Conservation (phyloP, 2,329 filamentous ascomycete genomes). For the Dactylellina cionopaga region DNA sequence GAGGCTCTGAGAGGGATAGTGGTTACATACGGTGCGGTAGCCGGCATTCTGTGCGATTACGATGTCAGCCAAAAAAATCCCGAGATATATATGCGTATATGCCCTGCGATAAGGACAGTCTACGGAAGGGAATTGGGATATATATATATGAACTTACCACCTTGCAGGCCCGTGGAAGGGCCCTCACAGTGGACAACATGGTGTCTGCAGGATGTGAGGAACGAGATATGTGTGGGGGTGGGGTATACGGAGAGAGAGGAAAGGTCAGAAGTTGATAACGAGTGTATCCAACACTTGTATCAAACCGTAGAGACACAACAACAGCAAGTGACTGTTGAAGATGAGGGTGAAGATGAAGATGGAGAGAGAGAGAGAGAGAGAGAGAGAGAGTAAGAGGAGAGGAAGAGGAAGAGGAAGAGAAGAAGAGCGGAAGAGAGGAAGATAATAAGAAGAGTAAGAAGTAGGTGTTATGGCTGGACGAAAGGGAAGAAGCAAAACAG, state of each 20-base stretch:
- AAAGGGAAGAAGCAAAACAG: conserved; percentile 56
- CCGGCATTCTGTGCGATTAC: conserved; percentile 53
- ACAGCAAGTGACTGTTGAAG: conserved; percentile 56
- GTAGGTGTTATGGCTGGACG: too few relatives aligned
- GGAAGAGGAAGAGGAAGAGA: conserved; percentile 55
- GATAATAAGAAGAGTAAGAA: conserved; percentile 60
- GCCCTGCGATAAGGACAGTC: background rate
- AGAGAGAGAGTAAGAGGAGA: conserved; percentile 42
- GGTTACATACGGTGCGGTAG: conserved; percentile 55
- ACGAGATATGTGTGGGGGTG: conserved; percentile 38
- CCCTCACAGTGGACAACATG: conserved; percentile 56
- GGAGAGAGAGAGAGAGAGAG: conserved; percentile 52
- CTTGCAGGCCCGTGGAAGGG: conserved; percentile 56
- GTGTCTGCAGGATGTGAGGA: conserved; percentile 31
- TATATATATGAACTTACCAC: conserved; percentile 55
- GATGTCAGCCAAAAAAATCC: conserved; percentile 36
- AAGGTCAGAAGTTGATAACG: background rate
- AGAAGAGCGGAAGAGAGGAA: conserved; percentile 59
- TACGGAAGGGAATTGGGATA: background rate
- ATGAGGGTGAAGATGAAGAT: conserved; percentile 56
- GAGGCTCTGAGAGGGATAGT: background rate
- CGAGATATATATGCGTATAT: background rate
- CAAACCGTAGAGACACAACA: conserved; percentile 21
- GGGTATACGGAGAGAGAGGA: conserved; percentile 20
- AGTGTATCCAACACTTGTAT: conserved; percentile 39